Evolutionary conservation across 441 rosid genomes (phyloP).

Genomic region (Aquilaria agallochum): DNA sequence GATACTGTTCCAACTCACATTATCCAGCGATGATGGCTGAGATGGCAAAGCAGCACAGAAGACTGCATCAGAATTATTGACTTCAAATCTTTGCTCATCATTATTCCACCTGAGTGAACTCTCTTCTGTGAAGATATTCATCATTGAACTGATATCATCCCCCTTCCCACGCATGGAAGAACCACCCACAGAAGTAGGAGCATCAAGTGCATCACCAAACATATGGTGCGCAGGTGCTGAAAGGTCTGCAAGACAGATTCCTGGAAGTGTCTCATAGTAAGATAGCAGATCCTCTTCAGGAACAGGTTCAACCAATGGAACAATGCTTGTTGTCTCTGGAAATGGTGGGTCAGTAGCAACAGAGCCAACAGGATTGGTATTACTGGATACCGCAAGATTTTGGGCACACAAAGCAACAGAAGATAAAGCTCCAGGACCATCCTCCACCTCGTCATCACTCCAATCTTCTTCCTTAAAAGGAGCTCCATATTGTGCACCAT

Average conservation of each 20-base stretch:
- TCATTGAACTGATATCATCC: no score
- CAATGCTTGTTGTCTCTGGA: not conserved
- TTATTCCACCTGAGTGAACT: no score
- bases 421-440: slow-evolving; percentile 4
- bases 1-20: slow-evolving; percentile 12
- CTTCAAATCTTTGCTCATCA: slow-evolving; percentile 13
- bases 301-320: no score
- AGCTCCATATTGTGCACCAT: slow-evolving; percentile 89
- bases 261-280: no score
- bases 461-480: slow-evolving; percentile 85
- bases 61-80: slow-evolving; percentile 3
- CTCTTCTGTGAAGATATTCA: no score
- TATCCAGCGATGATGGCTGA: not conserved
- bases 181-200: not conserved
- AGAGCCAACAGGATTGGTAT: slow-evolving; percentile 13
- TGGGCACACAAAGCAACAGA: slow-evolving; percentile 3
- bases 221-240: not conserved
- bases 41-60: slow-evolving; percentile 6
- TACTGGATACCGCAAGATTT: not conserved
- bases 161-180: no score
- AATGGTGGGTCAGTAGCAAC: slow-evolving; percentile 12
- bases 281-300: no score
- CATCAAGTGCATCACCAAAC: not conserved
- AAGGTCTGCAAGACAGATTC: not conserved
- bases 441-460: slow-evolving; percentile 41